These are phyloP conservation scores for Camellia granthamiana DNA, from an alignment of 148 eudicot genomes.

Conservation along the genomic window DNA sequence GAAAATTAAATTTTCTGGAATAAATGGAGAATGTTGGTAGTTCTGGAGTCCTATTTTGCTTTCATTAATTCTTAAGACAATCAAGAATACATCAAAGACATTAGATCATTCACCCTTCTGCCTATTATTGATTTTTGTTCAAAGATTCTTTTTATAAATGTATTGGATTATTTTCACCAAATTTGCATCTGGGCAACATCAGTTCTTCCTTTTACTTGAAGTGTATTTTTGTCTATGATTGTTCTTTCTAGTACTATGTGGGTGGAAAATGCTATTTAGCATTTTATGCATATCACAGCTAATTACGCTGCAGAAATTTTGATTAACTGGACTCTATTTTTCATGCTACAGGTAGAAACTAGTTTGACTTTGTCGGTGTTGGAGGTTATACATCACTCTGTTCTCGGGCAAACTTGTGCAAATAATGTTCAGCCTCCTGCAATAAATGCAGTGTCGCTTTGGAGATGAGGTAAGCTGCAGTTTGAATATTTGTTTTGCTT, in stretches of 20 bases:
- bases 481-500: not conserved
- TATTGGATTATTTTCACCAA: not conserved
- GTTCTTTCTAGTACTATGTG: not conserved
- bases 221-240: not conserved
- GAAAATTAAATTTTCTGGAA: not conserved
- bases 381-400: slow-evolving; percentile 4
- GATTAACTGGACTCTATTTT: slow-evolving; percentile 11
- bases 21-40: not conserved
- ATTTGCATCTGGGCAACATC: not conserved
- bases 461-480: slow-evolving; percentile 51
- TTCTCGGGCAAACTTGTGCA: not conserved
- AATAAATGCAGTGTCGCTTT: slow-evolving; percentile 44
- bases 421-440: slow-evolving; percentile 24
- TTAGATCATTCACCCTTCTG: not conserved
- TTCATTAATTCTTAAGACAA: not conserved
- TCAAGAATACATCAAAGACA: not conserved
- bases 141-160: not conserved
- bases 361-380: not conserved
- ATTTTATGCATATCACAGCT: no score
- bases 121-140: not conserved
- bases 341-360: slow-evolving; percentile 1
- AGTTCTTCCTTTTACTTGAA: not conserved
- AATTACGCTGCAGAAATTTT: not conserved
- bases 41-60: not conserved
- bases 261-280: no score